Evolutionary conservation across 352 stramenopile species (phyloP).

Genomic region (Albugo candida): DNA sequence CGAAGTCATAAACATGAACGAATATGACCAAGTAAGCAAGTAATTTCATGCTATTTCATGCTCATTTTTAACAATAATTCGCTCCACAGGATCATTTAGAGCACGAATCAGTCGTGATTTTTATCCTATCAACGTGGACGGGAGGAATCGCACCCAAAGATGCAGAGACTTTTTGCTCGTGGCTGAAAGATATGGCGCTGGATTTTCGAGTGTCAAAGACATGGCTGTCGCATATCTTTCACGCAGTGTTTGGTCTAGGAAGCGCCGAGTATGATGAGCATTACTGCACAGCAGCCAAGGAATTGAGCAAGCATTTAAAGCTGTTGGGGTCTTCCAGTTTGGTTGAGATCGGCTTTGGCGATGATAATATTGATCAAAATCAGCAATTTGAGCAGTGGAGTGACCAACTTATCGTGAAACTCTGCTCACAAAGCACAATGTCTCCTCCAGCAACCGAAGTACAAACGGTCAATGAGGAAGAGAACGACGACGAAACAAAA

Average conservation of each 20-base stretch:
- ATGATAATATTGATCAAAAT: constrained; percentile 72
- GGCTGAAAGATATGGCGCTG: constrained; percentile 74
- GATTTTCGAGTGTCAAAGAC: constrained; percentile 79
- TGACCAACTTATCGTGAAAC: constrained; percentile 50
- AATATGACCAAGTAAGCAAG: constrained; percentile 41
- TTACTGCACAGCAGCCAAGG: constrained; percentile 65
- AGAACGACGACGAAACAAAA: constrained; percentile 1
- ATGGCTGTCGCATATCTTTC: constrained; percentile 44
- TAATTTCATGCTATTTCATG: neutral
- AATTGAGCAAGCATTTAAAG: constrained; percentile 34
- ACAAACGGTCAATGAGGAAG: constrained; percentile 3
- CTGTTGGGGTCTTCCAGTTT: constrained; percentile 45
- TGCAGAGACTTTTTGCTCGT: constrained; percentile 60
- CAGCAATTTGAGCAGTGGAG: constrained; percentile 66
- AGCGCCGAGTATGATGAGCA: constrained; percentile 79
- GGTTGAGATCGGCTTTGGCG: constrained; percentile 35
- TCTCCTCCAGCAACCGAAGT: constrained; percentile 7
- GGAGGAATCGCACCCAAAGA: constrained; percentile 53
- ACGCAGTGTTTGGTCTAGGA: constrained; percentile 73
- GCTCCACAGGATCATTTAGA: constrained; percentile 56
- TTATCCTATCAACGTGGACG: constrained; percentile 75
- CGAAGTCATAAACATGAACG: constrained; percentile 72
- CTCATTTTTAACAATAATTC: neutral
- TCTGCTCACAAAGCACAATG: constrained; percentile 26
- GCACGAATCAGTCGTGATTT: constrained; percentile 66